Percentiles rank a stretch among this genome's conserved stretches.
phyloP scores from a whole-genome alignment of 177 flowering plant genomes.

The Vitis hybrid region DNA sequence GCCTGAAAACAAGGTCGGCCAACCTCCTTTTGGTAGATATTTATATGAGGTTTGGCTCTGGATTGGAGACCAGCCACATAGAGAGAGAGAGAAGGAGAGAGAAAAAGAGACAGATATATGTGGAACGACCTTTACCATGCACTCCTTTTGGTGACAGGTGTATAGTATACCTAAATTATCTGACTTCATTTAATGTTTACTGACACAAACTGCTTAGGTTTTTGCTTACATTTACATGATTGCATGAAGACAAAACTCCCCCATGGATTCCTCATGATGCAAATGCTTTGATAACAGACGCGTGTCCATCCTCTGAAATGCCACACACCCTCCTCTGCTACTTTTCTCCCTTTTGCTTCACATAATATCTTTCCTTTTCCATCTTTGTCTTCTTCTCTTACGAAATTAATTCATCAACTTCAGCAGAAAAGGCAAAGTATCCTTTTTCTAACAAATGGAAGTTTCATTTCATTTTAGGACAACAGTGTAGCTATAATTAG shows the following conservation, averaged over 20 bases:
- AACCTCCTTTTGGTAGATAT: conserved; percentile 10
- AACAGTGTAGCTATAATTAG: too few relatives aligned
- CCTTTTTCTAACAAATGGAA: too few relatives aligned
- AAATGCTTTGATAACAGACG: conserved; percentile 16
- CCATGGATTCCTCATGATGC: conserved; percentile 30
- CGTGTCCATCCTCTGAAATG: conserved; percentile 21
- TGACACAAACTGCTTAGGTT: conserved; percentile 1
- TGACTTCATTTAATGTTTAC: conserved; percentile 30
- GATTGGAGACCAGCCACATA: not conserved
- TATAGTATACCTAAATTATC: conserved; percentile 23
- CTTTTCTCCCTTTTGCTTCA: too few relatives aligned
- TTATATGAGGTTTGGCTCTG: not conserved
- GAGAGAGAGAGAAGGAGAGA: not conserved
- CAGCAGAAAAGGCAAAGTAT: too few relatives aligned
- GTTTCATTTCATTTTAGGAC: too few relatives aligned
- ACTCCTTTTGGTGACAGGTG: conserved; percentile 38
- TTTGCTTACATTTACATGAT: not conserved
- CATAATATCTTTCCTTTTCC: too few relatives aligned
- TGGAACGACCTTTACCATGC: conserved; percentile 18
- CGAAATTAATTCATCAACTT: too few relatives aligned
- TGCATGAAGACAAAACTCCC: conserved; percentile 14
- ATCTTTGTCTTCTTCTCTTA: too few relatives aligned
- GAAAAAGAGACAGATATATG: conserved; percentile 1
- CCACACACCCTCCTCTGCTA: not conserved
- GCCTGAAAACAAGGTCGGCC: conserved; percentile 4